Percentiles rank a stretch among this genome's conserved stretches.
Conservation (phyloP, 2,329 filamentous ascomycete species). For the Scedosporium apiospermum region DNA sequence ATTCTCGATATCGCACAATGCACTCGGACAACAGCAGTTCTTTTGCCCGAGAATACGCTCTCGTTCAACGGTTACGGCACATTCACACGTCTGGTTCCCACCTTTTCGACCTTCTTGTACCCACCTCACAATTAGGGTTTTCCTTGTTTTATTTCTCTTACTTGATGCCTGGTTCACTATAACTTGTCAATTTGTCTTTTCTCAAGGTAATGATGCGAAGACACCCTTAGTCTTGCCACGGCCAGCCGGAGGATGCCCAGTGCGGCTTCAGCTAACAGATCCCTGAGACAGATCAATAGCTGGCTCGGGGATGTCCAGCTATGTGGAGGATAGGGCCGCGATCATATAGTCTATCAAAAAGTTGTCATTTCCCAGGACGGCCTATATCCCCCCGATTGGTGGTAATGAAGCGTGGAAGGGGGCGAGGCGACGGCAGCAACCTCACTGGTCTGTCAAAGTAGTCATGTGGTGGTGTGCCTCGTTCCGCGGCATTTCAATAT, state of each 20-base stretch:
- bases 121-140: slow-evolving; percentile 5
- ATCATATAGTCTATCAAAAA: too few relatives aligned
- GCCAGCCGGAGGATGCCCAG: too few relatives aligned
- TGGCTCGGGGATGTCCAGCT: too few relatives aligned
- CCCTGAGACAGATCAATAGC: too few relatives aligned
- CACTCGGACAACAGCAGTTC: background rate
- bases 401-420: too few relatives aligned
- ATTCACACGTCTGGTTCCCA: background rate
- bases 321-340: too few relatives aligned
- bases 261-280: too few relatives aligned
- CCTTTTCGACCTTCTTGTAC: background rate
- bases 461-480: background rate
- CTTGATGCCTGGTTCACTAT: background rate
- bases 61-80: background rate
- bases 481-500: too few relatives aligned
- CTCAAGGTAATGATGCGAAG: background rate
- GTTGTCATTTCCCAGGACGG: too few relatives aligned
- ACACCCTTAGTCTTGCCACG: background rate
- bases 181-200: background rate
- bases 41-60: background rate
- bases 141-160: slow-evolving; percentile 1
- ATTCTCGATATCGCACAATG: background rate
- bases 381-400: too few relatives aligned
- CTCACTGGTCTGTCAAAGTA: background rate
- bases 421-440: background rate